Evolutionary conservation across 192 early-diverging fungal species (phyloP).

Genomic region (Podila epicladia): DNA sequence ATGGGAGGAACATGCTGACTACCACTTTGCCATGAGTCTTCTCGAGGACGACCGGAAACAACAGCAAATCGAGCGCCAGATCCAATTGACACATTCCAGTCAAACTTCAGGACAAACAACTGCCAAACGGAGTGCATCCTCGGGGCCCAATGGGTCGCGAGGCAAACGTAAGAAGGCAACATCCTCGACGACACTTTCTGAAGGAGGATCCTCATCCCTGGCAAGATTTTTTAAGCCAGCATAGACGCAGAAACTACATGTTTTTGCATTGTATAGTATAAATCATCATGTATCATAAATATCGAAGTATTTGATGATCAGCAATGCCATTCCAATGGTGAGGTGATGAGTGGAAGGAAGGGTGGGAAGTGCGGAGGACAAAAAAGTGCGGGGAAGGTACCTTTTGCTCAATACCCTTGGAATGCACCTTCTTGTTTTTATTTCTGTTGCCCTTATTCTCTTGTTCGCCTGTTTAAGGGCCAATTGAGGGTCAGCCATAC

Average conservation of each 20-base stretch:
- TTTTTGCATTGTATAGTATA: neutral
- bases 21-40: conserved; percentile 35
- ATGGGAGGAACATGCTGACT: conserved; percentile 44
- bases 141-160: neutral
- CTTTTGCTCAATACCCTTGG: too few species aligned
- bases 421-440: too few species aligned
- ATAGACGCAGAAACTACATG: neutral
- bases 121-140: neutral
- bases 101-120: neutral
- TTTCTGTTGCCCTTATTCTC: too few species aligned
- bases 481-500: too few species aligned
- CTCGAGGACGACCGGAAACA: conserved; percentile 42
- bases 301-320: too few species aligned
- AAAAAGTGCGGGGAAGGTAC: too few species aligned
- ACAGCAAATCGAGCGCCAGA: conserved; percentile 24
- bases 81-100: neutral
- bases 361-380: too few species aligned
- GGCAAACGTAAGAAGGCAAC: conserved; percentile 25
- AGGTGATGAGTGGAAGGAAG: too few species aligned
- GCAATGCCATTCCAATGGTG: too few species aligned
- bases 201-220: conserved; percentile 1
- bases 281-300: too few species aligned
- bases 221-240: neutral
- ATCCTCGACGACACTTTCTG: neutral
- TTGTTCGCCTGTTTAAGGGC: too few species aligned